Evolutionary conservation across 257 asterid species (phyloP).

Genomic region (Solanum appendiculatum): DNA sequence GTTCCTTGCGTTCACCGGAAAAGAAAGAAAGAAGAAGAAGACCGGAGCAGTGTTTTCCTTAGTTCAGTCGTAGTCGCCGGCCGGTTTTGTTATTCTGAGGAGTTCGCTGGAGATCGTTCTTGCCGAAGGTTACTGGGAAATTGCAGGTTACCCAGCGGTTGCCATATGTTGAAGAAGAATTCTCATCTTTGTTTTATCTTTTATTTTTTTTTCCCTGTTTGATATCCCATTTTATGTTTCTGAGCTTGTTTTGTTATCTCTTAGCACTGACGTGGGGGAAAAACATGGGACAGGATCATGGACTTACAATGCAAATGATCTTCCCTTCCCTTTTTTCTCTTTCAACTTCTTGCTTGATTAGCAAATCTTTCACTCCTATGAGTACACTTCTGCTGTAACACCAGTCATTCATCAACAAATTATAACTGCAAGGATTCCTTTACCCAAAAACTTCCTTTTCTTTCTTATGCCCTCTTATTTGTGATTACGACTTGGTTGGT

Average conservation of each 20-base stretch:
- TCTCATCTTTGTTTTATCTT: not conserved
- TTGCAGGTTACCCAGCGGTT: not conserved
- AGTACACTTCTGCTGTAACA: not conserved
- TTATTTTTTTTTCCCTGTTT: not conserved
- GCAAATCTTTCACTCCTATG: not conserved
- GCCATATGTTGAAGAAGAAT: not conserved
- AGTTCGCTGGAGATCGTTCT: not conserved
- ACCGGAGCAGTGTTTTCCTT: not conserved
- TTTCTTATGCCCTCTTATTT: not conserved
- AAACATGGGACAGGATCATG: not conserved
- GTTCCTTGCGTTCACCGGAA: not conserved
- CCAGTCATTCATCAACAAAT: not conserved
- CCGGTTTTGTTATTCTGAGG: not conserved
- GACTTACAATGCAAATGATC: not conserved
- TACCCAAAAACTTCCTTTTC: not conserved
- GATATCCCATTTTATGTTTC: not conserved
- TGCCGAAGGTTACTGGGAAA: not conserved
- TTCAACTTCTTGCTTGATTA: not conserved
- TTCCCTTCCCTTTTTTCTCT: not conserved
- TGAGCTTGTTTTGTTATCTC: not conserved
- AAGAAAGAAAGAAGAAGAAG: not conserved
- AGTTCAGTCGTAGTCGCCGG: not conserved
- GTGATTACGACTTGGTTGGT: not conserved
- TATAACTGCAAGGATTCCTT: not conserved
- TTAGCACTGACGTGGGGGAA: not conserved